Base-by-base conservation (phyloP, 768 basidiomycete genomes). In the Auriscalpium orientale region DNA sequence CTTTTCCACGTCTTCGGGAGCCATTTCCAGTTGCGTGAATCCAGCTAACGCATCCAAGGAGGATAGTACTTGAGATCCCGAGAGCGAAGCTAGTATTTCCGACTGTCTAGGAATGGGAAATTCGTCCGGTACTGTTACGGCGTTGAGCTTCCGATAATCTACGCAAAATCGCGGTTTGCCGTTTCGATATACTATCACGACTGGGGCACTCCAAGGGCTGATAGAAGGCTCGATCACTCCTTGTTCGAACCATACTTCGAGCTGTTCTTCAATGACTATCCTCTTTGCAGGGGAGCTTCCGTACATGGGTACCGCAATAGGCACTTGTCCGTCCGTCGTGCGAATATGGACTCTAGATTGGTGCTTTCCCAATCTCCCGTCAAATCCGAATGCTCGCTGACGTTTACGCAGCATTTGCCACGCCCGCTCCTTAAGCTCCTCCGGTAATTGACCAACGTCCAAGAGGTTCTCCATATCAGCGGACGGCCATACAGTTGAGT, bases 151-250 rank as follows among this genome's bases (percentile, higher is more conserved):
- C 1, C 72, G 50, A 43, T 70, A 69, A 51, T 76, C 72, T 9
- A 76, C 63, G 8, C 67, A 68, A 46, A 77, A 60, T 1, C 71
- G 60, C 0, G 73, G 67, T 54, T 76, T 76, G 0, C 61, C 58
- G 43, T 75, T 74, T 1, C 70, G 56, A 53, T 75, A 76, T 0
- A 69, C 70, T 8, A 75, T 72, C 12, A 72, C 53, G 0, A 57
- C 64, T 0, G 71, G 71, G 2, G 64, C 63, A 15, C 55, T 63
- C 71, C 71, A 79, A 0, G 73, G 75, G 55, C 74, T 75, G 2
- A 57, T 53, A 0, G 74, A 76, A 0, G 68, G 69, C 51, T 78
- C 72, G 18, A 77, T 75, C 0, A 77, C 70, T 1, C 66, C 73
- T 4, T 62, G 54, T 15, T 63, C 50, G 8, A 75, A 57, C 54